Evolutionary conservation across 2,329 filamentous ascomycete genomes (phyloP), one percentile per base, ranked within the genome.

Genomic region (Bipolaris gigantea): DNA sequence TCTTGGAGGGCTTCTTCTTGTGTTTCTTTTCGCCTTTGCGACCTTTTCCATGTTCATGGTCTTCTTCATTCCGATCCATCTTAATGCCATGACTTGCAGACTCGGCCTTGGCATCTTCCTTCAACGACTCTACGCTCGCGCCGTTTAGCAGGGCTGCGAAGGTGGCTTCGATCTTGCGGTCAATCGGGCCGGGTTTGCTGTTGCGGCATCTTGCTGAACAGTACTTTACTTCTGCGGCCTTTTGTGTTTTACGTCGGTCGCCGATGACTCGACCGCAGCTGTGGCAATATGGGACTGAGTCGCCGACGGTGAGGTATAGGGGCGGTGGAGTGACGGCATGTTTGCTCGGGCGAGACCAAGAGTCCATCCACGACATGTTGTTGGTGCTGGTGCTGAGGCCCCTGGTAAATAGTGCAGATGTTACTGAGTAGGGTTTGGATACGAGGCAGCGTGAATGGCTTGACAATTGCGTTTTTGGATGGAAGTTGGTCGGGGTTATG

Each of bases 181-280:
- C 83, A 13, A 78, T 56, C 7, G 73, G 73, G 0, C 78, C 75
- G 0, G 80, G 80, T 62, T 84, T 85, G 34, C 76, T 76, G 32
- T 75, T 75, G 18, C 81, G 75, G 59, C 83, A 86, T 34, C 80
- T 73, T 41, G 78, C 73, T 0, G 83, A 86, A 71, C 84, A 86
- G 73, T 85, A 86, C 57, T 83, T 85, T 30, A 78, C 68, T 38
- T 70, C 62, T 23, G 69, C 61, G n/a, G 69, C 63, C 5, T 69
- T 57, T 16, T 69, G 61, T 2, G 62, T 64, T 42, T 75, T 75
- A 19, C 71, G 70, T 27, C 63, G 55, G 65, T 70, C 67, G 59
- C 79, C 77, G 35, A 85, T 84, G 2, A 83, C 77, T 36, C 83
- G 76, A 1, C 84, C 83, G 59, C 83, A 86, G 11, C 80, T 79